phyloP scores from a whole-genome alignment of 495 filamentous ascomycete genomes.

The Penicillium cataractarum region DNA sequence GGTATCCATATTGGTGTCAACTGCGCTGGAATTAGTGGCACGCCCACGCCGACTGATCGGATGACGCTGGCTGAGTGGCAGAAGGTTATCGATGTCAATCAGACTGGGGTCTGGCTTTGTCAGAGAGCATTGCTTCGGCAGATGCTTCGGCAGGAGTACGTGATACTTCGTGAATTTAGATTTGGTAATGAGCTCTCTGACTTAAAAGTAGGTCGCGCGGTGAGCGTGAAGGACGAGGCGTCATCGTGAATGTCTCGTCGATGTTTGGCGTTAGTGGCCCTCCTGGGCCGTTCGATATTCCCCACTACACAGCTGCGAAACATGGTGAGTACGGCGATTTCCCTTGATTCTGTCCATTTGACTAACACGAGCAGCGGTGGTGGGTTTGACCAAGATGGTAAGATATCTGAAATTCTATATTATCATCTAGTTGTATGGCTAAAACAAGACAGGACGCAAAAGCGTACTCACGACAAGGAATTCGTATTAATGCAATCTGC shows the following conservation, averaged over 20 bases:
- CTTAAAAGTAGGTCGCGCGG: constrained; percentile 19
- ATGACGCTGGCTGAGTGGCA: constrained; percentile 42
- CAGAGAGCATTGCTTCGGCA: constrained; percentile 50
- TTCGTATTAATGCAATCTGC: constrained; percentile 56
- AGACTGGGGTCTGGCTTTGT: constrained; percentile 52
- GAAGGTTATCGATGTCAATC: constrained; percentile 47
- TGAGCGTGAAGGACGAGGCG: constrained; percentile 27
- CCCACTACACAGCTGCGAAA: constrained; percentile 46
- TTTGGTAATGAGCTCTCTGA: background rate
- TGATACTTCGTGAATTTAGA: background rate
- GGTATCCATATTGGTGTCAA: constrained; percentile 58
- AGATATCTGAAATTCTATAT: background rate
- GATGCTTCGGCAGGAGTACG: constrained; percentile 53
- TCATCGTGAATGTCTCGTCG: constrained; percentile 37
- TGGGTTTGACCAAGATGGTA: constrained; percentile 49
- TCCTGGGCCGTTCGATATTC: constrained; percentile 26
- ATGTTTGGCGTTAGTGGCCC: constrained; percentile 31
- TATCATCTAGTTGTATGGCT: background rate
- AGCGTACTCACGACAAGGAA: constrained; percentile 44
- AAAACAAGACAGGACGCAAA: constrained; percentile 41
- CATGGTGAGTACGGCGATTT: constrained; percentile 34
- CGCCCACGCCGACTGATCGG: constrained; percentile 31
- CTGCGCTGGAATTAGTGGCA: constrained; percentile 43
- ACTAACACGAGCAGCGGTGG: constrained; percentile 24
- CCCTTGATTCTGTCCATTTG: background rate